phyloP scores from a whole-genome alignment of 78 protist genomes.

The Polysphondylium violaceum region DNA sequence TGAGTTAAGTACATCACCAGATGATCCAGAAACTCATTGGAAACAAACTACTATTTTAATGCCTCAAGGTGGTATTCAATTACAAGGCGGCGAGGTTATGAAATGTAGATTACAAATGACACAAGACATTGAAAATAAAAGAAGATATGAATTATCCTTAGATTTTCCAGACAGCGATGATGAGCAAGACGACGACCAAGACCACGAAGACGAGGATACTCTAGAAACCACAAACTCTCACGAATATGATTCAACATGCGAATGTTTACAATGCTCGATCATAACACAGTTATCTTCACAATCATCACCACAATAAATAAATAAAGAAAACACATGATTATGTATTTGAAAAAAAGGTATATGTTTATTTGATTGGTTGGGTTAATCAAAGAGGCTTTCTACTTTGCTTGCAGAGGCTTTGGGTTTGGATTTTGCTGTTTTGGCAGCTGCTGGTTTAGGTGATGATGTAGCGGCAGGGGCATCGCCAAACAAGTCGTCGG shows the following conservation, averaged over 20 bases:
- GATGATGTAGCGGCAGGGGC: not conserved
- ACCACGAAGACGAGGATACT: not conserved
- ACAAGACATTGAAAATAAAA: conserved; percentile 37
- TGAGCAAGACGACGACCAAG: not conserved
- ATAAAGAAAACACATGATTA: not conserved
- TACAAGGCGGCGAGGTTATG: conserved; percentile 24
- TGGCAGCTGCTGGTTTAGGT: too few relatives aligned
- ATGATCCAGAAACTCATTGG: conserved; percentile 83
- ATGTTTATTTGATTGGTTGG: too few relatives aligned
- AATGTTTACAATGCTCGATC: conserved; percentile 15
- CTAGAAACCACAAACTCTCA: conserved; percentile 6
- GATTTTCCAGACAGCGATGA: conserved; percentile 56
- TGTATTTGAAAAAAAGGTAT: not conserved
- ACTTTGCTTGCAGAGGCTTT: not conserved
- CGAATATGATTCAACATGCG: conserved; percentile 14
- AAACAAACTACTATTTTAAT: conserved; percentile 74
- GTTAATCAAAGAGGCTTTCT: not conserved
- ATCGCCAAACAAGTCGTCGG: conserved; percentile 16
- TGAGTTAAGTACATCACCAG: conserved; percentile 68
- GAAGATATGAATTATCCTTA: conserved; percentile 49
- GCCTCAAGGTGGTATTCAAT: conserved; percentile 15
- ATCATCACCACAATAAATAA: not conserved
- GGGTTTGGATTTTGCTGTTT: not conserved
- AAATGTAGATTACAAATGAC: conserved; percentile 24
- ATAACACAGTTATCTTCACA: not conserved